phyloP scores from a whole-genome alignment of 371 early-diverging fungal genomes.

The Syncephalastrum monosporum region DNA sequence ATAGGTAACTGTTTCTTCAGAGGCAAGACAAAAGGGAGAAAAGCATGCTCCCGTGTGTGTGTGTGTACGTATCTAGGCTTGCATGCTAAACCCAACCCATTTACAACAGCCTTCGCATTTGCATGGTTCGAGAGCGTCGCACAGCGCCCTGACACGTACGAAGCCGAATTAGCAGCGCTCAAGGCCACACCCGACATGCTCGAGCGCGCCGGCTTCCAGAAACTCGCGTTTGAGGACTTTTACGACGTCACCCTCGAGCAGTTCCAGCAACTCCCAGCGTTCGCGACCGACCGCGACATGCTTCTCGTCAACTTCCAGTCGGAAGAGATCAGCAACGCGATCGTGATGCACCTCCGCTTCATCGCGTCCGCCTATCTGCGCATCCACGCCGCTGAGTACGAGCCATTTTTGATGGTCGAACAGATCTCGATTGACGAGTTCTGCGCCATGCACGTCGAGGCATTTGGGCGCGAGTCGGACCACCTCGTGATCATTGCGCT shows the following conservation, averaged over 20 bases:
- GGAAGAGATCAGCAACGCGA: slow-evolving; percentile 64
- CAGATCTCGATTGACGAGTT: slow-evolving; percentile 63
- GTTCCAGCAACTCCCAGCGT: slow-evolving; percentile 31
- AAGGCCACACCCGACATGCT: slow-evolving; percentile 49
- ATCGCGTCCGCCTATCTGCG: slow-evolving; percentile 68
- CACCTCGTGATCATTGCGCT: slow-evolving; percentile 69
- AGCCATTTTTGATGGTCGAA: slow-evolving; percentile 63
- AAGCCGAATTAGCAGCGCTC: slow-evolving; percentile 37
- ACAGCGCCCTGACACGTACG: slow-evolving; percentile 24
- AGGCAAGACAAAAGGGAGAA: slow-evolving; percentile 40
- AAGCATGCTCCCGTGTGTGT: too few relatives aligned
- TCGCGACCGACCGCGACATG: slow-evolving; percentile 37
- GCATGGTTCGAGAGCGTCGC: slow-evolving; percentile 67
- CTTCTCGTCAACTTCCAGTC: slow-evolving; percentile 57
- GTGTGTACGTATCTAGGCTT: neutral
- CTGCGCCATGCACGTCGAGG: slow-evolving; percentile 66
- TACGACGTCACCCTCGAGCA: slow-evolving; percentile 56
- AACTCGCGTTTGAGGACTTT: slow-evolving; percentile 65
- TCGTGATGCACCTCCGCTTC: slow-evolving; percentile 68
- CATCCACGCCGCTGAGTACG: slow-evolving; percentile 62
- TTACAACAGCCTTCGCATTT: slow-evolving; percentile 58
- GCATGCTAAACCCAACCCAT: neutral
- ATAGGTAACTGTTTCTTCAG: slow-evolving; percentile 73
- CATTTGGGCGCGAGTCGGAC: slow-evolving; percentile 73
- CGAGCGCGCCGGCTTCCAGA: slow-evolving; percentile 52